Evolutionary conservation across 805 yeast species (phyloP), one percentile per base, ranked within the genome.

Genomic region (Cyberlindnera xishuangbannaensis): DNA sequence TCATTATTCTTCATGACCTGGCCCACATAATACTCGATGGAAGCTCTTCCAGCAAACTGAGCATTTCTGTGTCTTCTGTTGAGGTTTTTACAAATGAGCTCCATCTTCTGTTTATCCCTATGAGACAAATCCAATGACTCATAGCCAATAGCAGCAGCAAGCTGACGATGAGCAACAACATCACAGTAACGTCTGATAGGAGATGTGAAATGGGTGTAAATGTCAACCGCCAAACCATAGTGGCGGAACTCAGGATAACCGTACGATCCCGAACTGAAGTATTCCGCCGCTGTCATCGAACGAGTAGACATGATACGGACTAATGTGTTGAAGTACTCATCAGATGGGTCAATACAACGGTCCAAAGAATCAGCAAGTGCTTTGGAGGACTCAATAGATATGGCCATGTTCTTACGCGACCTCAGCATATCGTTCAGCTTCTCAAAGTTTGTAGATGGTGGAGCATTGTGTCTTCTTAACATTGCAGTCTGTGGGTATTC

Each of bases 281-380:
- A 92, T 56, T 90, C 97, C 2, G 99, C 99, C 2, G 98, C 95
- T 83, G 87, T 85, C 98, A 92, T 92, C 62, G 97, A 90, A 51
- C 99, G 73, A 0, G 99, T 92, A 7, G 97, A 92, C 95, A 92
- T 82, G 45, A 92, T 92, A 59, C 99, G 78, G 6, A 90, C 69
- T 48, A 92, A 68, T 0, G 97, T 92, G 60, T 92, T 92, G 71
- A 92, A 86, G 54, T 85, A 92, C 6, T 88, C 81, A 58, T 92
- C 97, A 1, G 73, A 53, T 16, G 78, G 73, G 58, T 90, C 97
- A 21, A 64, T 75, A 60, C 96, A 86, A 37, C 84, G 70, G 55
- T 92, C 98, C 32, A 92, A 67, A 14, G 97, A 87, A 51, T 88
- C 95, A 2, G 98, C 97, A 28, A 92, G 69, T 0, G 95, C 83